phyloP scores from a whole-genome alignment of 1,284 basidiomycete species.

The Boletus hoseneyae region DNA sequence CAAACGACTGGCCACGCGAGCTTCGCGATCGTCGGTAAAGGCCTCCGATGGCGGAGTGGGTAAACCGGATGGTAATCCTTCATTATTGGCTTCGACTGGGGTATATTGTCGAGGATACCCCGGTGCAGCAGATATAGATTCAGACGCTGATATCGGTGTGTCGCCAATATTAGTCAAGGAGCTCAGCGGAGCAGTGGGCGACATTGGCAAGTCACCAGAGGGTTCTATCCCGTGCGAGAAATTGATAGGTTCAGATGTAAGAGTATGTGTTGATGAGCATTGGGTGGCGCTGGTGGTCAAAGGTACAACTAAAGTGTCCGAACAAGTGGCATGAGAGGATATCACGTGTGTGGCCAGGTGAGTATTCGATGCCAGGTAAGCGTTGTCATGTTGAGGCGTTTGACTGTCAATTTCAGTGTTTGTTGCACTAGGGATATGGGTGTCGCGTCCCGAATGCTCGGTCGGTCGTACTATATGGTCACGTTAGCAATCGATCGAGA shows the following conservation, averaged over 20 bases:
- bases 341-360: background rate
- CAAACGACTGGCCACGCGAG: background rate
- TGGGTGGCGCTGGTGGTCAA: background rate
- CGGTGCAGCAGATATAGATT: no score
- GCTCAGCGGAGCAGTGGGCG: background rate
- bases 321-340: background rate
- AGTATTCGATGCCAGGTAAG: background rate
- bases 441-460: background rate
- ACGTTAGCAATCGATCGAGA: conserved; percentile 7
- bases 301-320: background rate
- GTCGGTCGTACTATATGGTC: conserved; percentile 4
- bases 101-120: background rate
- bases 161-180: background rate
- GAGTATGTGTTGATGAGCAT: background rate
- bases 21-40: background rate
- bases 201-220: background rate
- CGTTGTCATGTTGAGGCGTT: background rate
- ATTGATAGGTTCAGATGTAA: background rate
- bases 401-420: background rate
- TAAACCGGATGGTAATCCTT: conserved; percentile 2
- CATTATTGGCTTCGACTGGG: background rate
- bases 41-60: conserved; percentile 9
- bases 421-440: background rate
- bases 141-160: background rate
- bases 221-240: background rate